Percentiles rank a stretch among this genome's conserved stretches.
phyloP scores from a whole-genome alignment of 73 alveolate species.

The Stentor roeselii region DNA sequence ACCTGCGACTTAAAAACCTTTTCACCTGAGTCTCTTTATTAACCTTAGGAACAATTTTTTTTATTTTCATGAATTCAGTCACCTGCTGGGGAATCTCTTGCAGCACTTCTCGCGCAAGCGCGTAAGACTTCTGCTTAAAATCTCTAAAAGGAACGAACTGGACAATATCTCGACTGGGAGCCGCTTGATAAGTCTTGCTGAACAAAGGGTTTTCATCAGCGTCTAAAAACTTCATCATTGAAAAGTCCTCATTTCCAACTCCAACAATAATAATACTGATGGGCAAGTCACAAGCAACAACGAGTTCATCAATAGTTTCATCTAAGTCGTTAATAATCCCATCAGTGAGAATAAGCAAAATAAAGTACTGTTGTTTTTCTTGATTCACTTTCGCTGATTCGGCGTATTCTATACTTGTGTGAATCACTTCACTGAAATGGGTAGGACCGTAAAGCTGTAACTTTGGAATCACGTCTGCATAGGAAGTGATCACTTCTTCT shows the following conservation, averaged over 20 bases:
- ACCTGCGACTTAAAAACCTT: neutral
- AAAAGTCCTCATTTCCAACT: constrained; percentile 89
- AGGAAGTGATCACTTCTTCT: constrained; percentile 74
- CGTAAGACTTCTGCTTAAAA: constrained; percentile 48
- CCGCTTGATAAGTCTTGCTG: constrained; percentile 30
- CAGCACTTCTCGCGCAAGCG: constrained; percentile 70
- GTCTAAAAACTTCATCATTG: constrained; percentile 82
- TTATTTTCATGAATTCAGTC: constrained; percentile 47
- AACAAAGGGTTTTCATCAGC: constrained; percentile 72
- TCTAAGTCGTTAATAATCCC: constrained; percentile 91
- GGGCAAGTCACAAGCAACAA: constrained; percentile 85
- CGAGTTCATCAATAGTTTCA: constrained; percentile 83
- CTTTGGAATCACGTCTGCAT: constrained; percentile 55
- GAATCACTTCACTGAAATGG: constrained; percentile 58
- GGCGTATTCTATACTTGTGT: constrained; percentile 60
- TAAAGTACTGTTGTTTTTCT: constrained; percentile 53
- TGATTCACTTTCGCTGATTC: constrained; percentile 52
- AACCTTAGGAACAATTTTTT: constrained; percentile 39
- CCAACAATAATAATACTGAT: constrained; percentile 92
- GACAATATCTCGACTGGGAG: constrained; percentile 80
- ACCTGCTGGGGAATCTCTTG: constrained; percentile 77
- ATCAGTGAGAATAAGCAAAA: constrained; percentile 92
- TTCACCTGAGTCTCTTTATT: neutral
- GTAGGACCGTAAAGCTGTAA: constrained; percentile 94
- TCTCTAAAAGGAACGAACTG: constrained; percentile 78